These are phyloP conservation scores for Podosphaera xanthii DNA, from an alignment of 2,329 filamentous ascomycete species.

Conservation along the genomic window DNA sequence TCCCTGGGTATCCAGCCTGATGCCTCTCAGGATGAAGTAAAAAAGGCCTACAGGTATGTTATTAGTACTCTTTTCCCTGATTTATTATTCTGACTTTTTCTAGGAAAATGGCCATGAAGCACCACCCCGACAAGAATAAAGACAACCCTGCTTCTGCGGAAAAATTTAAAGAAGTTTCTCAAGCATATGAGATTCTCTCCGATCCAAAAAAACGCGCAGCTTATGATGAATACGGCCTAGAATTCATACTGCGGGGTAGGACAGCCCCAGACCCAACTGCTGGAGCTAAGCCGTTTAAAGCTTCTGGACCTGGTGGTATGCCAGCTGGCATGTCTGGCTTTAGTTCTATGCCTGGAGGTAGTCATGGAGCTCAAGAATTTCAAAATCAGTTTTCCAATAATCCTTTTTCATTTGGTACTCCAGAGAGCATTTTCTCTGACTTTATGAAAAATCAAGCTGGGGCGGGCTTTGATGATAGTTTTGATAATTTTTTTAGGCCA, in stretches of 20 bases:
- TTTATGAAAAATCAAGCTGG: constrained; percentile 43
- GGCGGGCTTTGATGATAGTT: constrained; percentile 20
- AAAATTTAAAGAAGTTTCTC: constrained; percentile 94
- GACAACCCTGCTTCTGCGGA: constrained; percentile 66
- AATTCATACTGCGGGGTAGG: constrained; percentile 71
- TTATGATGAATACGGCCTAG: constrained; percentile 86
- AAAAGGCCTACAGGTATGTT: constrained; percentile 73
- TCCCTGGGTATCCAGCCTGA: constrained; percentile 54
- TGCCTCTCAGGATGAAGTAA: constrained; percentile 81
- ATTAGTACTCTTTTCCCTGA: background rate
- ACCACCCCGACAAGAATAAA: constrained; percentile 96
- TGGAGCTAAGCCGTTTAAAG: constrained; percentile 32
- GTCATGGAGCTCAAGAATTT: constrained; percentile 28
- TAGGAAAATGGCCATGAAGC: constrained; percentile 74
- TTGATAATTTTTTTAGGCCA: constrained; percentile 28
- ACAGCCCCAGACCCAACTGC: constrained; percentile 35
- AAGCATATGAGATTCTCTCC: constrained; percentile 93
- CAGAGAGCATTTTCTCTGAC: constrained; percentile 65
- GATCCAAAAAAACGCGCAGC: constrained; percentile 91
- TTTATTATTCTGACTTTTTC: constrained; percentile 5
- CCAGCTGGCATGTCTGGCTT: constrained; percentile 29
- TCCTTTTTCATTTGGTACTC: constrained; percentile 58
- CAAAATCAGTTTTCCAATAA: constrained; percentile 23
- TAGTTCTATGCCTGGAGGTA: constrained; percentile 27
- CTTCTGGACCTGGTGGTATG: constrained; percentile 17